Percentiles rank a stretch among this genome's conserved stretches.
These are phyloP conservation scores for Trametes sp. DNA, from an alignment of 1,284 basidiomycete genomes.

Conservation along the genomic window DNA sequence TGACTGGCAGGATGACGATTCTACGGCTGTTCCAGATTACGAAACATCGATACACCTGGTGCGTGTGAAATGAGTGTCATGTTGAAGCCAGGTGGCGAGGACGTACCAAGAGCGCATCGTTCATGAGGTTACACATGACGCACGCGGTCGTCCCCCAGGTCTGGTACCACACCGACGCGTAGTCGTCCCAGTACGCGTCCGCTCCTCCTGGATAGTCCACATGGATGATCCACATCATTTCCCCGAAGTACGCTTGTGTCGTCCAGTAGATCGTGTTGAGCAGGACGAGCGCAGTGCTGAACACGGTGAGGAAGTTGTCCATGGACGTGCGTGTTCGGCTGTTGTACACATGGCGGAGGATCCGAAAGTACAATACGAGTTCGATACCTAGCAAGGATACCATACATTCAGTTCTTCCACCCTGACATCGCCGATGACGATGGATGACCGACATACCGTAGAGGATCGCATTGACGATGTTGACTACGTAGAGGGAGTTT, in stretches of 20 bases:
- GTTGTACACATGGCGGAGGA: conserved; percentile 4
- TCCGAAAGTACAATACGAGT: conserved; percentile 18
- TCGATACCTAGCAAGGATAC: conserved; percentile 8
- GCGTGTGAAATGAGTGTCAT: too few relatives aligned
- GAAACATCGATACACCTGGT: conserved; percentile 28
- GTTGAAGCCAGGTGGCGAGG: too few relatives aligned
- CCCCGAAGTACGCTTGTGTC: conserved; percentile 24
- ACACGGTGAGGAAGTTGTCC: conserved; percentile 20
- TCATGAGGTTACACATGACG: conserved; percentile 30
- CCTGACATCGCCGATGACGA: not conserved
- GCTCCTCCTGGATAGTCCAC: conserved; percentile 27
- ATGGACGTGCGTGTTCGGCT: conserved; percentile 4
- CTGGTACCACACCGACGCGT: conserved; percentile 31
- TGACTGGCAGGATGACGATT: conserved; percentile 23
- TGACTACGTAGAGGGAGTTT: conserved; percentile 17
- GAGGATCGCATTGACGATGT: conserved; percentile 21
- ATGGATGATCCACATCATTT: conserved; percentile 32
- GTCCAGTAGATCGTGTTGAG: conserved; percentile 28
- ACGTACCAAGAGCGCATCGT: conserved; percentile 33
- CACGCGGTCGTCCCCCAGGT: conserved; percentile 22
- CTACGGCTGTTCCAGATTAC: conserved; percentile 31
- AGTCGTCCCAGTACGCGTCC: conserved; percentile 18
- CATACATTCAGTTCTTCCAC: too few relatives aligned
- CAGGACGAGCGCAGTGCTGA: conserved; percentile 26
- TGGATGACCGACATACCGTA: conserved; percentile 4